These are phyloP conservation scores for Phytopythium oedochilum DNA, from an alignment of 352 stramenopile species.

Conservation along the genomic window DNA sequence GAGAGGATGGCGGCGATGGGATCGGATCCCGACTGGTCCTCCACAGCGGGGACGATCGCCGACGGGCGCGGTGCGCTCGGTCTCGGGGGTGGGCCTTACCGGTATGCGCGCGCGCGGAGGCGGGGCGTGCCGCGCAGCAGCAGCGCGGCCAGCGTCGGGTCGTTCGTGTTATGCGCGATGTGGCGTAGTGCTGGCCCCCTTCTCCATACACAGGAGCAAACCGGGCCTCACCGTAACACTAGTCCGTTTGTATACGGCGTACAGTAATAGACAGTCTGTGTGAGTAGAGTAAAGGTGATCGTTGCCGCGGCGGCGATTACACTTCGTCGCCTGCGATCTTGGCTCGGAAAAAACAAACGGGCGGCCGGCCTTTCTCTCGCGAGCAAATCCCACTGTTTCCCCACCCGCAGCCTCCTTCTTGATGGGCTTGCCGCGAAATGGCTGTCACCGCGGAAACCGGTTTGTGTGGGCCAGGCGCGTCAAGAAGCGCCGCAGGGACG, in stretches of 20 bases:
- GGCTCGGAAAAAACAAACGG: too few relatives aligned
- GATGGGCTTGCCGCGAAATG: constrained; percentile 17
- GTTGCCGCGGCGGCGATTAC: too few relatives aligned
- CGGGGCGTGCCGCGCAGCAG: too few relatives aligned
- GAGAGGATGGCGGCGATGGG: background rate
- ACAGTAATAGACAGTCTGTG: too few relatives aligned
- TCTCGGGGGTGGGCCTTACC: background rate
- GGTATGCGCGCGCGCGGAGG: too few relatives aligned
- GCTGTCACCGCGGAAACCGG: constrained; percentile 20
- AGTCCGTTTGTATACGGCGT: too few relatives aligned
- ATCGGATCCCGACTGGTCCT: background rate
- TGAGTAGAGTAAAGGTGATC: too few relatives aligned
- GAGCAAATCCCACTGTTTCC: background rate
- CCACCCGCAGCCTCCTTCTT: background rate
- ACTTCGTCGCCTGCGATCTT: too few relatives aligned
- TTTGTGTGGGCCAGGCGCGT: constrained; percentile 12
- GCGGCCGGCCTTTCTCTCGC: background rate
- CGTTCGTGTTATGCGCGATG: background rate
- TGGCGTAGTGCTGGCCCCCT: too few relatives aligned
- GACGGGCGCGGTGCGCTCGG: background rate
- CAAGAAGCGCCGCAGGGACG: background rate
- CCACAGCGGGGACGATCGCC: background rate
- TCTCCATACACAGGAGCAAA: too few relatives aligned
- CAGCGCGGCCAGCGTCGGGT: background rate
- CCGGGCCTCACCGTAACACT: too few relatives aligned